phyloP scores from a whole-genome alignment of 2,329 filamentous ascomycete species.

The Aspergillus phoenicis region DNA sequence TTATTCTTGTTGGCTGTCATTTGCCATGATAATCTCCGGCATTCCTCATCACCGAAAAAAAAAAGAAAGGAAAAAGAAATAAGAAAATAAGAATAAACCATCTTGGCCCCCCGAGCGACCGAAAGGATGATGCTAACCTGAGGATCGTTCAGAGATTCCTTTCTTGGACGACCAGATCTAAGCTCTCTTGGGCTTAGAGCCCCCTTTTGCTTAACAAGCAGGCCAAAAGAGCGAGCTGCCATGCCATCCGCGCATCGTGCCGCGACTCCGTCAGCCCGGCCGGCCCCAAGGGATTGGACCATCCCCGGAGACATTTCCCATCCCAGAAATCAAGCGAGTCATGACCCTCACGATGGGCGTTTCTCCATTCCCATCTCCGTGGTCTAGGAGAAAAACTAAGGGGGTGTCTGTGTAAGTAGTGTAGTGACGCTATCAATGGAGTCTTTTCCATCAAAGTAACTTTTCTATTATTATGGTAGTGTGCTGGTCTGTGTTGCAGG shows the following conservation, averaged over 20 bases:
- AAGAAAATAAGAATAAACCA: slow-evolving; percentile 14
- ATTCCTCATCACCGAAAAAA: slow-evolving; percentile 13
- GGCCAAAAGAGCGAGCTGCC: slow-evolving; percentile 19
- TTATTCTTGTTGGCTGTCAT: slow-evolving; percentile 18
- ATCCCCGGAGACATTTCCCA: slow-evolving; percentile 25
- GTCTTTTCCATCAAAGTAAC: neutral
- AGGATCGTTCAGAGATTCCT: slow-evolving; percentile 26
- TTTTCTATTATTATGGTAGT: neutral
- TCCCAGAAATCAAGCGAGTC: slow-evolving; percentile 14
- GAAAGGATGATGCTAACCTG: slow-evolving; percentile 16
- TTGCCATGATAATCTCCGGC: slow-evolving; percentile 31
- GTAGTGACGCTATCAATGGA: neutral
- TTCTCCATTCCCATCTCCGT: no score
- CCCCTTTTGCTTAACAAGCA: neutral
- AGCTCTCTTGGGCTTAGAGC: slow-evolving; percentile 12
- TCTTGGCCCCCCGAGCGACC: slow-evolving; percentile 21
- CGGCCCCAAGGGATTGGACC: slow-evolving; percentile 25
- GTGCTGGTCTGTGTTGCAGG: neutral
- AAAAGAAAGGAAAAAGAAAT: no score
- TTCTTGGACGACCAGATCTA: slow-evolving; percentile 20
- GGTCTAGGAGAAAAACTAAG: no score
- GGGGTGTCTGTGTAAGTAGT: no score
- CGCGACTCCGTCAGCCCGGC: slow-evolving; percentile 15
- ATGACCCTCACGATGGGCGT: neutral
- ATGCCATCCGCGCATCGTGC: slow-evolving; percentile 21